Evolutionary conservation across 1,284 basidiomycete genomes (phyloP).

Genomic region (Sutorius eximius): DNA sequence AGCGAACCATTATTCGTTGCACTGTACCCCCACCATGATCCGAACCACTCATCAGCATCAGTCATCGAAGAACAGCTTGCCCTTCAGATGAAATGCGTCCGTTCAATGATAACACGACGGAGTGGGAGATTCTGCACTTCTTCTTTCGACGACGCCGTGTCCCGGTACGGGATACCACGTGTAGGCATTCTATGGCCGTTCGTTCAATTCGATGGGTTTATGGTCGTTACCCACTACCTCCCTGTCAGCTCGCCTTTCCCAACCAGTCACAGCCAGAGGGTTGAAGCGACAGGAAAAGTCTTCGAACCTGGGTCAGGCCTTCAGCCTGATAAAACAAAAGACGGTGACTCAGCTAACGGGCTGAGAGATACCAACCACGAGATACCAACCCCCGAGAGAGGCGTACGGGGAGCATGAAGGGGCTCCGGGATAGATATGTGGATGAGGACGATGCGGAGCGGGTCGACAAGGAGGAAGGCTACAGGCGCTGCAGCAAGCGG

Average conservation of each 20-base stretch:
- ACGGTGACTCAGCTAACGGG: constrained; percentile 57
- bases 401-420: constrained; percentile 44
- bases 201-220: constrained; percentile 51
- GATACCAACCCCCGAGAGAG: constrained; percentile 70
- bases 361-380: constrained; percentile 76
- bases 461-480: constrained; percentile 72
- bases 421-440: constrained; percentile 40
- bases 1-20: too few relatives aligned
- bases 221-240: constrained; percentile 74
- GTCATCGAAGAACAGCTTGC: constrained; percentile 66
- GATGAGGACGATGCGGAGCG: constrained; percentile 51
- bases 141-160: constrained; percentile 69
- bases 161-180: constrained; percentile 59
- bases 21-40: constrained; percentile 48
- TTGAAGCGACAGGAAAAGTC: constrained; percentile 40
- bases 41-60: constrained; percentile 46
- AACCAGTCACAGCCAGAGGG: constrained; percentile 35
- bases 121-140: constrained; percentile 70
- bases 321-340: constrained; percentile 32
- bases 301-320: constrained; percentile 34
- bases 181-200: constrained; percentile 52
- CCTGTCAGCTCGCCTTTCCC: constrained; percentile 58
- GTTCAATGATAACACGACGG: constrained; percentile 61
- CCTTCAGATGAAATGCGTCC: constrained; percentile 73
- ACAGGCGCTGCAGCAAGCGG: constrained; percentile 69